Conservation (phyloP, 2,329 filamentous ascomycete species). For the Diaporthe helianthi region DNA sequence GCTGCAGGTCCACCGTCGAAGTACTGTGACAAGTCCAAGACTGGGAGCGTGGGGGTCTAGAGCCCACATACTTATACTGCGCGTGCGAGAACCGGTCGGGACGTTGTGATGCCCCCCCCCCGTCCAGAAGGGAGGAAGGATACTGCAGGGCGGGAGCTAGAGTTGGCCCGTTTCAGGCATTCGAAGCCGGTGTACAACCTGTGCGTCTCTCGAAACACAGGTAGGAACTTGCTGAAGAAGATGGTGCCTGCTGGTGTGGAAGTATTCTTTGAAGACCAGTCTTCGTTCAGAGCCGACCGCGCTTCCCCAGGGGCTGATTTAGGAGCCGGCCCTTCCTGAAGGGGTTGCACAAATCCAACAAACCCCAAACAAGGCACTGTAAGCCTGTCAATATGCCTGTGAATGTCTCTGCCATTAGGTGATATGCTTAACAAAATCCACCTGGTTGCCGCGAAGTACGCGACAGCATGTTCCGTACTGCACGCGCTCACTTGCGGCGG, state of each 20-base stretch:
- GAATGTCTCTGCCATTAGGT: neutral
- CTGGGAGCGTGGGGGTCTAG: conserved; percentile 31
- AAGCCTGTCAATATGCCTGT: neutral
- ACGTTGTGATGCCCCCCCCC: conserved; percentile 14
- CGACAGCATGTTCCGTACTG: conserved; percentile 2
- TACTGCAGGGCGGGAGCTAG: conserved; percentile 3
- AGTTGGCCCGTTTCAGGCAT: conserved; percentile 7
- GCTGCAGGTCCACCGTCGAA: conserved; percentile 32
- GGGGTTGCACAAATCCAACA: neutral
- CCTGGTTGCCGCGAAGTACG: neutral
- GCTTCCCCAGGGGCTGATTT: neutral
- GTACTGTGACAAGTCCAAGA: conserved; percentile 31
- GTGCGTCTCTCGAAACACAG: neutral
- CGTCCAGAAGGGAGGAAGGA: neutral
- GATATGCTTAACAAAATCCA: neutral
- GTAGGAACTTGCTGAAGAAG: neutral
- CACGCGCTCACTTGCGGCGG: neutral
- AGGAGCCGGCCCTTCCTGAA: neutral
- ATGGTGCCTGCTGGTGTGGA: neutral
- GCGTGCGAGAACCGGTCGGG: conserved; percentile 4
- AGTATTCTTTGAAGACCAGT: neutral
- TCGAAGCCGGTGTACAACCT: neutral
- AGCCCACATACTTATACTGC: neutral
- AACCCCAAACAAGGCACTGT: neutral
- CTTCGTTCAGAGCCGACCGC: conserved; percentile 6